Percentiles rank a stretch among this genome's conserved stretches.
Conservation (phyloP, 2,329 filamentous ascomycete species). For the Cryphonectria japonica region DNA sequence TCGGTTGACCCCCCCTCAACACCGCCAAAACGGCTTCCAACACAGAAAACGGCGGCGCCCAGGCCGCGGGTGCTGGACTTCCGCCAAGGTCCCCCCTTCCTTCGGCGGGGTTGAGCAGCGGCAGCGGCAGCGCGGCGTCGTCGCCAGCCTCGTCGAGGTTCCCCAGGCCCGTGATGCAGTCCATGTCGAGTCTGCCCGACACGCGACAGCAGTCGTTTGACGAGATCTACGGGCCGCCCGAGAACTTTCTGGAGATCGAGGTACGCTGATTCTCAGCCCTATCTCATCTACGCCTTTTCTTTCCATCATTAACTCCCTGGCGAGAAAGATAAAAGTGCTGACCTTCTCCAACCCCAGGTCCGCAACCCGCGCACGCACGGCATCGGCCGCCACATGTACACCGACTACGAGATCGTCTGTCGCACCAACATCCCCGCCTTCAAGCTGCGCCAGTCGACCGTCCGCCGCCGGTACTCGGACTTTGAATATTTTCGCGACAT, state of each 20-base stretch:
- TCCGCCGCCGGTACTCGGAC: conserved; percentile 93
- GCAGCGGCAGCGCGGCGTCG: conserved; percentile 32
- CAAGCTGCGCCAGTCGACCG: conserved; percentile 86
- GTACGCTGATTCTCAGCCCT: conserved; percentile 49
- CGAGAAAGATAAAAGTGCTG: no score
- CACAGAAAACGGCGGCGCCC: conserved; percentile 39
- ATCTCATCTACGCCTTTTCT: neutral
- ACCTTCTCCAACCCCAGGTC: conserved; percentile 64
- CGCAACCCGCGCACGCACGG: conserved; percentile 93
- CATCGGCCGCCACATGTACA: conserved; percentile 95
- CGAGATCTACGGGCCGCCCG: conserved; percentile 96
- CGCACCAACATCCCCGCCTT: conserved; percentile 98
- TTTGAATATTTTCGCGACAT: conserved; percentile 99
- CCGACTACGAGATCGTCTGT: conserved; percentile 97
- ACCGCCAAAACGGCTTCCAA: conserved; percentile 50
- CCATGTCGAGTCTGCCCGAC: conserved; percentile 68
- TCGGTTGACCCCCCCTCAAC: conserved; percentile 14
- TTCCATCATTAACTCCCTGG: no score
- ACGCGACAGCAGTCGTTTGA: conserved; percentile 93
- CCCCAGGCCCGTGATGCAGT: conserved; percentile 51
- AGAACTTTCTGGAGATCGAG: conserved; percentile 99
- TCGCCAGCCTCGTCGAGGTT: conserved; percentile 41
- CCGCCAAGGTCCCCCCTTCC: conserved; percentile 29
- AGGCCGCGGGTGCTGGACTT: conserved; percentile 36
- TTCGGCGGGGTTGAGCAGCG: conserved; percentile 7